A percentile compares a stretch with the other conserved stretches of the same genome.
Conservation (phyloP, 164 flowering plant species). For the Malania oleifera region DNA sequence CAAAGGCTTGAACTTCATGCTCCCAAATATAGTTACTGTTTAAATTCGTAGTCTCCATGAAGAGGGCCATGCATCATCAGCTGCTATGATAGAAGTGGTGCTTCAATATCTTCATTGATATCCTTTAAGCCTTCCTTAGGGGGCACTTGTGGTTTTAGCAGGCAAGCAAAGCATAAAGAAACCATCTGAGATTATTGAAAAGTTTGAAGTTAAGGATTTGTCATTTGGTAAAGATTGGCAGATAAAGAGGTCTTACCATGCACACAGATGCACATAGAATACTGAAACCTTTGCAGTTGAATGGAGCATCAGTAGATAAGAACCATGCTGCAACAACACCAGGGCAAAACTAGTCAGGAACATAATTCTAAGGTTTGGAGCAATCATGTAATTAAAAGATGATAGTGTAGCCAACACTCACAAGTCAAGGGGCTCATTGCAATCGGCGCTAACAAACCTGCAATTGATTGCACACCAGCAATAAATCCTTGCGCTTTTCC, state of each 20-base stretch:
- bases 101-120: conserved; percentile 28
- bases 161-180: conserved; percentile 38
- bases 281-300: conserved; percentile 87
- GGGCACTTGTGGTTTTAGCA: conserved; percentile 26
- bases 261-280: conserved; percentile 58
- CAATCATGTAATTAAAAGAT: not conserved
- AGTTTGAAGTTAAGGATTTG: not conserved
- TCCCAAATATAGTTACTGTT: too few relatives aligned
- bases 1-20: too few relatives aligned
- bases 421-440: conserved; percentile 84
- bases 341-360: not conserved
- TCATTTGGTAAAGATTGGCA: not conserved
- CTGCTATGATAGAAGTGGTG: conserved; percentile 41
- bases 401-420: conserved; percentile 31
- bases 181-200: conserved; percentile 28
- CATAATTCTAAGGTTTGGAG: not conserved
- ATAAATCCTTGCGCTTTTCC: conserved; percentile 85
- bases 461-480: conserved; percentile 71
- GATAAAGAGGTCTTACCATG: conserved; percentile 36
- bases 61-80: too few relatives aligned
- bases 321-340: conserved; percentile 46
- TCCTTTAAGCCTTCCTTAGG: conserved; percentile 14
- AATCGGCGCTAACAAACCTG: conserved; percentile 72
- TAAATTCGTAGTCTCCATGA: too few relatives aligned
- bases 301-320: conserved; percentile 68